phyloP scores from a whole-genome alignment of 768 basidiomycete species.

The Suillus hirtellus region DNA sequence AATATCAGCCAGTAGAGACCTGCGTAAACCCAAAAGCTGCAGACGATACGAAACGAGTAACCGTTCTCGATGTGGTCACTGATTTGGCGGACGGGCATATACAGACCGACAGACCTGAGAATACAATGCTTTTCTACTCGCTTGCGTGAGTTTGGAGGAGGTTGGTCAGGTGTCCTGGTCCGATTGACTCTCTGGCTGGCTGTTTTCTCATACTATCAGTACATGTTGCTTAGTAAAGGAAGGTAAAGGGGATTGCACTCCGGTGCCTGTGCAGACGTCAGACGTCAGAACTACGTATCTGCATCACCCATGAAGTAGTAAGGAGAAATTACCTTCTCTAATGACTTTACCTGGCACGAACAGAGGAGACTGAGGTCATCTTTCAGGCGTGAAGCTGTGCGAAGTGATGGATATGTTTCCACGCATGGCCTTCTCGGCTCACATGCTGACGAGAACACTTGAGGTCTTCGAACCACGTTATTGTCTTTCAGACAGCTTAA shows the following conservation, averaged over 20 bases:
- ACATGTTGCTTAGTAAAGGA: neutral
- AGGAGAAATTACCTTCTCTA: neutral
- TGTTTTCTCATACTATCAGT: neutral
- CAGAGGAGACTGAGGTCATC: neutral
- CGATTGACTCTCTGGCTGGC: too few species aligned
- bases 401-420: neutral
- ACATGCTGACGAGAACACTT: neutral
- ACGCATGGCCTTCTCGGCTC: neutral
- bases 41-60: too few species aligned
- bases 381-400: neutral
- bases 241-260: neutral
- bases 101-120: neutral
- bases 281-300: neutral
- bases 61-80: neutral
- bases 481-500: neutral
- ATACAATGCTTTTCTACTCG: neutral
- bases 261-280: neutral
- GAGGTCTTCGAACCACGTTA: neutral
- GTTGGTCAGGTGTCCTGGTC: neutral
- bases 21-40: too few species aligned
- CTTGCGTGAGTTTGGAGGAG: neutral
- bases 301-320: neutral
- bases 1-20: neutral
- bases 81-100: neutral
- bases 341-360: neutral